Evolutionary conservation across 148 eudicot genomes (phyloP).

Genomic region (Polygonum aviculare): DNA sequence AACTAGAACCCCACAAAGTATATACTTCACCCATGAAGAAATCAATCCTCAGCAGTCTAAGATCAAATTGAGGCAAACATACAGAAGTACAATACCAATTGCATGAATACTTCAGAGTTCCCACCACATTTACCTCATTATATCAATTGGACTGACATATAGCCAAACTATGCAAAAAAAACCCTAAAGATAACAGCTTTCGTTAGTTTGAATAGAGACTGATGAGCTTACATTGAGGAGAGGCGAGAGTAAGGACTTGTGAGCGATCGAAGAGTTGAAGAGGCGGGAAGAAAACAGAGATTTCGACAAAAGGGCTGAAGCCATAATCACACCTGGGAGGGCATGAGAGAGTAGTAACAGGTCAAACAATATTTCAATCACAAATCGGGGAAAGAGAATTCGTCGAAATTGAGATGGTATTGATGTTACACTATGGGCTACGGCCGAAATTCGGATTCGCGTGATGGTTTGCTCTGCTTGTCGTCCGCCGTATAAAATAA

Average conservation of each 20-base stretch:
- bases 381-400: background rate
- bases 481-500: too few species aligned
- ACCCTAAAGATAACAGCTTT: background rate
- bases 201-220: background rate
- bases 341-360: conserved; percentile 8
- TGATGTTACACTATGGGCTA: background rate
- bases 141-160: background rate
- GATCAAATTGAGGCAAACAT: background rate
- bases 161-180: background rate
- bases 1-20: too few species aligned
- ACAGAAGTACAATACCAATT: background rate
- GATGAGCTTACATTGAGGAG: conserved; percentile 5
- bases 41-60: background rate
- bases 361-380: background rate
- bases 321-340: conserved; percentile 4
- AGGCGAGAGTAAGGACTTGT: background rate
- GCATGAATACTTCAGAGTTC: background rate
- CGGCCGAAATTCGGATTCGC: background rate
- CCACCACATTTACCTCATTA: background rate
- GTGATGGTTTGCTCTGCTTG: too few species aligned
- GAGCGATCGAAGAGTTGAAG: conserved; percentile 5
- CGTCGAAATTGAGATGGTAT: background rate
- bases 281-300: background rate
- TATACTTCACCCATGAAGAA: background rate
- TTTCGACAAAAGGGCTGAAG: conserved; percentile 7